A percentile compares a stretch with the other conserved stretches of the same genome.
These are phyloP conservation scores for Suillus paluster DNA, from an alignment of 768 basidiomycete species.

Conservation along the genomic window DNA sequence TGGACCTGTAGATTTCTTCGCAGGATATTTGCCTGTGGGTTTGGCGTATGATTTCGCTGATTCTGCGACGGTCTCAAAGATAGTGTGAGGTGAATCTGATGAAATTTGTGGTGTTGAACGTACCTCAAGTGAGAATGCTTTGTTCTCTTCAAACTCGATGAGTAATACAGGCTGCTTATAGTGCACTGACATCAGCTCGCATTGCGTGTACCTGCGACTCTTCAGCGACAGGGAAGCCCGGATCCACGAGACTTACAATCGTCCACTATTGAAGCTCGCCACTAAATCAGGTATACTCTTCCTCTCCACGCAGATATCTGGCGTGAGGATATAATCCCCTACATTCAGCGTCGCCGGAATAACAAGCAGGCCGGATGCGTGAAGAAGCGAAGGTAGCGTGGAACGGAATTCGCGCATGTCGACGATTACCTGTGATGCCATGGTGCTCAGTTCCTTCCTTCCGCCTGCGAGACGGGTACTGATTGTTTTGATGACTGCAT, in stretches of 20 bases:
- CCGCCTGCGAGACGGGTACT: slow-evolving; percentile 89
- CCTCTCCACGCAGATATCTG: slow-evolving; percentile 94
- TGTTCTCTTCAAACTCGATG: slow-evolving; percentile 98
- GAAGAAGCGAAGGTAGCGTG: slow-evolving; percentile 85
- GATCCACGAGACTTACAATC: slow-evolving; percentile 67
- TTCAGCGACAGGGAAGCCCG: neutral
- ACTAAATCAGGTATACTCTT: slow-evolving; percentile 94
- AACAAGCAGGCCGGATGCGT: slow-evolving; percentile 78
- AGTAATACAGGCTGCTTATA: slow-evolving; percentile 93
- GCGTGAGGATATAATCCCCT: slow-evolving; percentile 94
- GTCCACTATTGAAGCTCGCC: slow-evolving; percentile 91
- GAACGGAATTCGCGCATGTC: slow-evolving; percentile 98
- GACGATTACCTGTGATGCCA: slow-evolving; percentile 88
- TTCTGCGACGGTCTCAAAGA: slow-evolving; percentile 61
- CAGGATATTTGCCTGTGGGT: slow-evolving; percentile 55
- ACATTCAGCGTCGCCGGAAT: slow-evolving; percentile 93
- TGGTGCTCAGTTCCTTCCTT: slow-evolving; percentile 62
- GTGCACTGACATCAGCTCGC: slow-evolving; percentile 94
- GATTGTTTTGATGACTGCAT: slow-evolving; percentile 78
- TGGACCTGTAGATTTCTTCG: slow-evolving; percentile 45
- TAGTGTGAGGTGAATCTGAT: neutral
- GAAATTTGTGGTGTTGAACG: slow-evolving; percentile 16
- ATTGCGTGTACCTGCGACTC: slow-evolving; percentile 83
- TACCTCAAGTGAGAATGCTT: slow-evolving; percentile 90
- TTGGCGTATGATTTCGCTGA: slow-evolving; percentile 67